Conservation (phyloP, 73 alveolate genomes). For the Stentor roeselii region DNA sequence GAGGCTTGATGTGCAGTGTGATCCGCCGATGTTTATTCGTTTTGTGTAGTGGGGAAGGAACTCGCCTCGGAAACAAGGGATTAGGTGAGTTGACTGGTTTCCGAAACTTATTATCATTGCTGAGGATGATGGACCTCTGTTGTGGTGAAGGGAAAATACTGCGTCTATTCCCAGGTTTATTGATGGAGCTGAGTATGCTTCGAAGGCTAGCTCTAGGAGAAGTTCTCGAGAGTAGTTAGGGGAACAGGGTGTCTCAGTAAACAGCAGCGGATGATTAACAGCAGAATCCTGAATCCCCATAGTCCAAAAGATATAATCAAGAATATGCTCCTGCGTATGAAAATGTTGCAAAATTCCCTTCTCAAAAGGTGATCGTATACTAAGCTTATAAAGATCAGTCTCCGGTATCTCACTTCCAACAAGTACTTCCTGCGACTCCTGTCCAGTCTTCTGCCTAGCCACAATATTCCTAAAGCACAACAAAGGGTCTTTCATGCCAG, state of each 20-base stretch:
- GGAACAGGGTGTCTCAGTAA: conserved; percentile 88
- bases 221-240: conserved; percentile 77
- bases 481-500: conserved; percentile 77
- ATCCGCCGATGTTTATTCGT: conserved; percentile 82
- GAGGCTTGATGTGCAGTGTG: conserved; percentile 71
- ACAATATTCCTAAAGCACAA: conserved; percentile 70
- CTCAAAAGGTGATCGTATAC: conserved; percentile 87
- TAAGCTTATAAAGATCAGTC: conserved; percentile 83
- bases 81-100: conserved; percentile 77
- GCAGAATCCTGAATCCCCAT: conserved; percentile 61
- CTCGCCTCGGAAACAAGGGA: conserved; percentile 72
- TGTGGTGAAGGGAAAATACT: conserved; percentile 58
- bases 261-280: conserved; percentile 81
- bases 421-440: conserved; percentile 45
- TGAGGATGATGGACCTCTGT: conserved; percentile 28
- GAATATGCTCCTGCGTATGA: conserved; percentile 76
- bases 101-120: conserved; percentile 74
- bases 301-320: conserved; percentile 84
- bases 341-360: conserved; percentile 80
- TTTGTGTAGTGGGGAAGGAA: conserved; percentile 51
- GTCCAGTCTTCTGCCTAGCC: conserved; percentile 79
- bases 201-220: conserved; percentile 83
- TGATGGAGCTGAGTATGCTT: conserved; percentile 81
- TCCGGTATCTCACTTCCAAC: conserved; percentile 71
- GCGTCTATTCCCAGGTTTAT: conserved; percentile 80